These are phyloP conservation scores for Debaryomycetaceae sp. DNA, from an alignment of 1,139 yeast species.

Conservation along the genomic window DNA sequence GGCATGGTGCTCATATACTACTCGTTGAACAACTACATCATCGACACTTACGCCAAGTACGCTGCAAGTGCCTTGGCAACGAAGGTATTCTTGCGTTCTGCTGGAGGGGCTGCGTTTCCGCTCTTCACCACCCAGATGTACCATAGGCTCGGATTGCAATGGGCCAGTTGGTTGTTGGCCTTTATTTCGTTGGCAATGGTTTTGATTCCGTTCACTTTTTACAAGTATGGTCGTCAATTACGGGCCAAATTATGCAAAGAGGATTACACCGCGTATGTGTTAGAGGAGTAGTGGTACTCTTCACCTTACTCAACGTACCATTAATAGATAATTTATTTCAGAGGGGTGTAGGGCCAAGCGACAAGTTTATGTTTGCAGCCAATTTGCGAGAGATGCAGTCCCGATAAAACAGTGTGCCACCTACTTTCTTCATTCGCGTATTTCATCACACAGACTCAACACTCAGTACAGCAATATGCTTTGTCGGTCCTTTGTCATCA, in stretches of 20 bases:
- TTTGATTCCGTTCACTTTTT: slow-evolving; percentile 74
- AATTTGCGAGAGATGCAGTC: too few relatives aligned
- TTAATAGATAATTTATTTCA: too few relatives aligned
- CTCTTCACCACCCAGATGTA: slow-evolving; percentile 84
- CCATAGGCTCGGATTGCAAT: slow-evolving; percentile 63
- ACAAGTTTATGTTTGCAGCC: too few relatives aligned
- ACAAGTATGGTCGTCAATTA: slow-evolving; percentile 60
- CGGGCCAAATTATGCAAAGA: slow-evolving; percentile 65
- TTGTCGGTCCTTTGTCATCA: too few relatives aligned
- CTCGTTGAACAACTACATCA: slow-evolving; percentile 82
- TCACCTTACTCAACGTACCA: too few relatives aligned
- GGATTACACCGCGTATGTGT: slow-evolving; percentile 41
- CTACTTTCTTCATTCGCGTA: too few relatives aligned
- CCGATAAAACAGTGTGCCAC: too few relatives aligned
- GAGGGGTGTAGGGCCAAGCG: too few relatives aligned
- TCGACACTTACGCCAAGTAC: slow-evolving; percentile 78
- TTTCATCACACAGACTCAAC: too few relatives aligned
- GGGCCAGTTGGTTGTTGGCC: slow-evolving; percentile 84
- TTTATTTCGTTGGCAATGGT: slow-evolving; percentile 82
- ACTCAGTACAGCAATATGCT: too few relatives aligned
- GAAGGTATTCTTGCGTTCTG: slow-evolving; percentile 80
- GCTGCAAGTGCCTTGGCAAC: slow-evolving; percentile 94
- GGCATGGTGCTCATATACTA: slow-evolving; percentile 90
- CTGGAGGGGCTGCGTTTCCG: slow-evolving; percentile 91
- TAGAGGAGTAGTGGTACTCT: slow-evolving; percentile 7